phyloP scores from a whole-genome alignment of 352 stramenopile species.

The Phytophthora pistaciae region DNA sequence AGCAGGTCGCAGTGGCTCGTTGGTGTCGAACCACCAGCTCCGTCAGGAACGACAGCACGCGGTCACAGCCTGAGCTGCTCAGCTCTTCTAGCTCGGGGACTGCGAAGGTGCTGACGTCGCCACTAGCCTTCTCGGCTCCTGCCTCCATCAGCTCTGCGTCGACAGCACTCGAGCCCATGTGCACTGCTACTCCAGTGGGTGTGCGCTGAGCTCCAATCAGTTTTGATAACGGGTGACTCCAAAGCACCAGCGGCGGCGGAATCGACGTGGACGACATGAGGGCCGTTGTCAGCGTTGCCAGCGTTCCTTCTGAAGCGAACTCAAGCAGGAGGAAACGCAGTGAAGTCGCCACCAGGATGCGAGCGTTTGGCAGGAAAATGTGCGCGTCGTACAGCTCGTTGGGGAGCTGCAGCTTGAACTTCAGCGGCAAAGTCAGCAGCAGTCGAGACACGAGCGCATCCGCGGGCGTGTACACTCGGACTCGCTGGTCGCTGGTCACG shows the following conservation, averaged over 20 bases:
- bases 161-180: constrained; percentile 28
- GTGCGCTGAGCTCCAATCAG: constrained; percentile 34
- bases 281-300: constrained; percentile 38
- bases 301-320: constrained; percentile 38
- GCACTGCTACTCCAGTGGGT: constrained; percentile 27
- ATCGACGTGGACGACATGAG: constrained; percentile 45
- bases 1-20: constrained; percentile 33
- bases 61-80: constrained; percentile 26
- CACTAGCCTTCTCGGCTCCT: constrained; percentile 17
- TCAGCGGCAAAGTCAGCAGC: constrained; percentile 61
- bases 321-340: constrained; percentile 68
- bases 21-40: constrained; percentile 39
- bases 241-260: constrained; percentile 36
- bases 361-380: constrained; percentile 69
- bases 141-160: constrained; percentile 17
- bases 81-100: constrained; percentile 37
- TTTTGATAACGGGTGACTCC: constrained; percentile 37
- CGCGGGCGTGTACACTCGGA: constrained; percentile 81
- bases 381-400: constrained; percentile 87
- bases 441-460: constrained; percentile 77
- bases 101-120: constrained; percentile 27
- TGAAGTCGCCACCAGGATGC: constrained; percentile 79
- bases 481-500: constrained; percentile 74
- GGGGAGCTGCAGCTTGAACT: constrained; percentile 52
- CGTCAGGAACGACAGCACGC: constrained; percentile 30